Percentiles rank a stretch among this genome's conserved stretches.
Evolutionary conservation across 345 rosid species (phyloP).

Genomic region (Fremontodendron californicum): DNA sequence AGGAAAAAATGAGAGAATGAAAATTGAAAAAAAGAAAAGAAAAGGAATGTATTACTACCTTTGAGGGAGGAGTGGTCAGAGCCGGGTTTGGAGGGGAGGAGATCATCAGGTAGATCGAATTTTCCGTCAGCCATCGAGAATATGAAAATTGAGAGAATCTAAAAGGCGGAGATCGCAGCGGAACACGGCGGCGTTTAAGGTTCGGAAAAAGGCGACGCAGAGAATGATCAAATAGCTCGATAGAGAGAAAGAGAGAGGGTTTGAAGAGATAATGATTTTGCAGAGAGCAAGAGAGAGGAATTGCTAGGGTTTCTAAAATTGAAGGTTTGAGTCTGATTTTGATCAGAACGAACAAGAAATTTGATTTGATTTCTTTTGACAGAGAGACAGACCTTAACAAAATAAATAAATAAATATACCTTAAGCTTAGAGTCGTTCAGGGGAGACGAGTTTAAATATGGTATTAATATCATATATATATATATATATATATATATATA

Average conservation of each 20-base stretch:
- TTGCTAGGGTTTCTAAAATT: slow-evolving; percentile 19
- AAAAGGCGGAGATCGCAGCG: slow-evolving; percentile 4
- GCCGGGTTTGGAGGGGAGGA: slow-evolving; percentile 16
- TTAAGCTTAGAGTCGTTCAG: no score
- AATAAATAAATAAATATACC: background rate
- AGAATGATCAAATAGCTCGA: background rate
- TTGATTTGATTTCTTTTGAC: background rate
- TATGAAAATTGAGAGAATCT: background rate
- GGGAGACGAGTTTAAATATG: no score
- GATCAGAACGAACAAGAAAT: background rate
- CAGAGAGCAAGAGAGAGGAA: background rate
- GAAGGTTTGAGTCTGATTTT: background rate
- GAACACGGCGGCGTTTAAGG: background rate
- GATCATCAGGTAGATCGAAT: slow-evolving; percentile 26
- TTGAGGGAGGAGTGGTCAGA: slow-evolving; percentile 19
- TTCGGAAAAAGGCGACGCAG: background rate
- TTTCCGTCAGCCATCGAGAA: slow-evolving; percentile 24
- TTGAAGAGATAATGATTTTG: background rate
- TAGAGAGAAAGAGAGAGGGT: background rate
- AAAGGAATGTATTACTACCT: slow-evolving; percentile 7
- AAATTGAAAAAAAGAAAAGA: background rate
- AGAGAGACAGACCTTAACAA: background rate
- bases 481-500: no score
- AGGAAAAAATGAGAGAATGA: background rate
- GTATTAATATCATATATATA: no score